phyloP scores from a whole-genome alignment of 208 protist species.

The Wallacemonas sp. region DNA sequence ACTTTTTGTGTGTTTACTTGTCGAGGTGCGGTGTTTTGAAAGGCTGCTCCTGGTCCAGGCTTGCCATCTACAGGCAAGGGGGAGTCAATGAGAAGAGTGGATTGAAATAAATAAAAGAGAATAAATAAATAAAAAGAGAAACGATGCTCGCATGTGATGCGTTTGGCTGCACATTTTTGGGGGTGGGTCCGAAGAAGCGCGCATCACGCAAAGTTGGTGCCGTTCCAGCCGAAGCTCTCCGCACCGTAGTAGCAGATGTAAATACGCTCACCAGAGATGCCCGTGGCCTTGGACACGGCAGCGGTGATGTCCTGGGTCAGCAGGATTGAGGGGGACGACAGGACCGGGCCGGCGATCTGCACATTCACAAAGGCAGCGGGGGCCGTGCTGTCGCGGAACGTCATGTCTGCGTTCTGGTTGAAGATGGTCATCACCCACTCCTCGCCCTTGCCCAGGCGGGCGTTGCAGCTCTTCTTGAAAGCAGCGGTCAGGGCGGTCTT shows the following conservation, averaged over 20 bases:
- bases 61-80: not conserved
- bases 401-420: constrained; percentile 25
- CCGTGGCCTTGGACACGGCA: constrained; percentile 21
- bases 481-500: constrained; percentile 21
- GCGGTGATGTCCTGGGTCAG: constrained; percentile 29
- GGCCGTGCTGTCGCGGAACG: constrained; percentile 22
- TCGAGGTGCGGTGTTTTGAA: too few species aligned
- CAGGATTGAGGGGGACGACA: constrained; percentile 6
- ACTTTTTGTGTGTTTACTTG: too few species aligned
- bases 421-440: constrained; percentile 39
- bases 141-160: not conserved
- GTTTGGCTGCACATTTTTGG: not conserved
- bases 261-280: constrained; percentile 28
- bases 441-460: constrained; percentile 26
- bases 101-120: not conserved
- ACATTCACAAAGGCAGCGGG: constrained; percentile 31
- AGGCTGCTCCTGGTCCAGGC: not conserved
- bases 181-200: too few species aligned
- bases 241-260: constrained; percentile 32
- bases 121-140: not conserved
- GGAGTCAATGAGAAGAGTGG: not conserved
- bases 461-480: constrained; percentile 20
- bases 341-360: constrained; percentile 20
- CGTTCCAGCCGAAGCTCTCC: constrained; percentile 34
- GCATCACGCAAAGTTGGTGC: constrained; percentile 28